phyloP scores from a whole-genome alignment of 805 yeast species.

The Tetrapisispora fleetii region DNA sequence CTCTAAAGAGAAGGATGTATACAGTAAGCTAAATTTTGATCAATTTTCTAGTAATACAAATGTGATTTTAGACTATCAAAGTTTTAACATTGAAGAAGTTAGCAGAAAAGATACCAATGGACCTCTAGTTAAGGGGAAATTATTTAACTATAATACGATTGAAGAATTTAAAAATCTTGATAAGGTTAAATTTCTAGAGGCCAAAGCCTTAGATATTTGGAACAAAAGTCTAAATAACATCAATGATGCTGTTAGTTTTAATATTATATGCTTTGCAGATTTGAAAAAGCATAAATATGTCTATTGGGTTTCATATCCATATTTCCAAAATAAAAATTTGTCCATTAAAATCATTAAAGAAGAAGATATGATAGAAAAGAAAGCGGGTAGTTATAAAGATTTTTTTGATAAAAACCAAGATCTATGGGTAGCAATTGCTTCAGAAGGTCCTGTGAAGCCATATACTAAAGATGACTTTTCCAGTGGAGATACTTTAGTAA shows the following conservation, averaged over 20 bases:
- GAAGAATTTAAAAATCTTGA: conserved; percentile 72
- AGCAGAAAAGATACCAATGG: conserved; percentile 2
- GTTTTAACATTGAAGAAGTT: conserved; percentile 22
- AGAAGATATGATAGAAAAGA: neutral
- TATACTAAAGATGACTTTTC: conserved; percentile 8
- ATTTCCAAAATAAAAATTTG: conserved; percentile 29
- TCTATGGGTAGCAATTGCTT: conserved; percentile 24
- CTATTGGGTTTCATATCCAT: conserved; percentile 86
- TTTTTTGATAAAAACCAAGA: conserved; percentile 15
- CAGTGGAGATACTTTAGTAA: conserved; percentile 23
- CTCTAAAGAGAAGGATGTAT: conserved; percentile 20
- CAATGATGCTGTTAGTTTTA: conserved; percentile 28
- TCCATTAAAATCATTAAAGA: conserved; percentile 1
- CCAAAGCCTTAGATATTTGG: conserved; percentile 28
- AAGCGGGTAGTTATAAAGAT: conserved; percentile 3
- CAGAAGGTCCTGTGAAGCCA: conserved; percentile 10
- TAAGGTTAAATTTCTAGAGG: conserved; percentile 47
- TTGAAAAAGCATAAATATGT: conserved; percentile 78
- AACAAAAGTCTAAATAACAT: conserved; percentile 25
- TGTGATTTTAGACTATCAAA: conserved; percentile 21
- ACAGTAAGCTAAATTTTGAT: conserved; percentile 21
- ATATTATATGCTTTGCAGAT: conserved; percentile 68
- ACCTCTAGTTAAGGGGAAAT: conserved; percentile 28
- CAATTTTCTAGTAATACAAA: conserved; percentile 12
- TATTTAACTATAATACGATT: conserved; percentile 66